Percentiles rank a stretch among this genome's conserved stretches.
phyloP scores from a whole-genome alignment of 2,329 filamentous ascomycete species.

The Didymella pinodella region DNA sequence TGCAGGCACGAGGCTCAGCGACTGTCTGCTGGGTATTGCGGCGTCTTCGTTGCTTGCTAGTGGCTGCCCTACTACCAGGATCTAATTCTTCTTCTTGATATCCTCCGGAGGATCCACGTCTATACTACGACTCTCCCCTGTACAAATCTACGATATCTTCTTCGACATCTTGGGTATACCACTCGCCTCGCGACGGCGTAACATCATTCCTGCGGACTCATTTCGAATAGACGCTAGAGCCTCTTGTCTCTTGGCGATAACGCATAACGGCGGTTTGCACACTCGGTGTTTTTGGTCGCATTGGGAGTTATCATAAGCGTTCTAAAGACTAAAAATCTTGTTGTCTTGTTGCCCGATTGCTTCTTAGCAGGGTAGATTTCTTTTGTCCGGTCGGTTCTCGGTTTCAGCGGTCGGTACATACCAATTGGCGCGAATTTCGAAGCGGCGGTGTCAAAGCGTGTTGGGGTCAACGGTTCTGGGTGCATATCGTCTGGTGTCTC shows the following conservation, averaged over 20 bases:
- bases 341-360: slow-evolving; percentile 42
- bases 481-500: slow-evolving; percentile 48
- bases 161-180: slow-evolving; percentile 53
- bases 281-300: slow-evolving; percentile 51
- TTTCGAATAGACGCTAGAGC: slow-evolving; percentile 51
- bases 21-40: slow-evolving; percentile 45
- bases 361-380: slow-evolving; percentile 50
- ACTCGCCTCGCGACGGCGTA: slow-evolving; percentile 53
- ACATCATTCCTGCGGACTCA: slow-evolving; percentile 45
- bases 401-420: slow-evolving; percentile 52
- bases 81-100: slow-evolving; percentile 50
- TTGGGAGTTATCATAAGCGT: slow-evolving; percentile 45
- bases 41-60: slow-evolving; percentile 52
- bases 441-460: slow-evolving; percentile 50
- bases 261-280: slow-evolving; percentile 53
- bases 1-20: slow-evolving; percentile 44
- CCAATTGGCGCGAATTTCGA: slow-evolving; percentile 51
- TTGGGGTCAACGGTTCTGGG: slow-evolving; percentile 43
- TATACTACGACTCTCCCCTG: slow-evolving; percentile 52
- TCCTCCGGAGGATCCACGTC: slow-evolving; percentile 52
- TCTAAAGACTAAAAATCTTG: slow-evolving; percentile 49
- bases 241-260: slow-evolving; percentile 50
- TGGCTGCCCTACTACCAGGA: slow-evolving; percentile 47
- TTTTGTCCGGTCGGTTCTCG: slow-evolving; percentile 49
- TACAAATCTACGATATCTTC: slow-evolving; percentile 54